Evolutionary conservation across 169 alveolate species (phyloP).

Genomic region (Cryptosporidium ryanae): DNA sequence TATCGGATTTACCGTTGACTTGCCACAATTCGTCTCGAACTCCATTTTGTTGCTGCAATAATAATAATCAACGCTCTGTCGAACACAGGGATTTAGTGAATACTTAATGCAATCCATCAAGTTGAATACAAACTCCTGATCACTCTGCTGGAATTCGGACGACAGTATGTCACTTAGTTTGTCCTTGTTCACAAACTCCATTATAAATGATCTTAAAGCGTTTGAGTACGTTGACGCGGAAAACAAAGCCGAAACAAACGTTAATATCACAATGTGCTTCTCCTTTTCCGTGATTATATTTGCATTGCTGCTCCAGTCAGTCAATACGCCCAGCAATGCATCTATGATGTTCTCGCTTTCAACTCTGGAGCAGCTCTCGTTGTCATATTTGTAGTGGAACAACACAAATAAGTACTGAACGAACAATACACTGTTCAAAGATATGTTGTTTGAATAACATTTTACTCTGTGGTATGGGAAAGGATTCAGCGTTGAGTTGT

Average conservation of each 20-base stretch:
- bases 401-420: constrained; percentile 9
- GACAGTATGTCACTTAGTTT: constrained; percentile 3
- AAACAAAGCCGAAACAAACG: constrained; percentile 14
- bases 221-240: constrained; percentile 16
- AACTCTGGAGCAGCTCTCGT: background rate
- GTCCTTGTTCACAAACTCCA: background rate
- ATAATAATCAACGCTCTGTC: constrained; percentile 16
- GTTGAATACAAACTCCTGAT: constrained; percentile 45
- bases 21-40: background rate
- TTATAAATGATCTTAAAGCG: background rate
- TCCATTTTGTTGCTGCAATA: background rate
- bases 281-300: constrained; percentile 25
- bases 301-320: constrained; percentile 27
- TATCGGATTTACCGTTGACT: background rate
- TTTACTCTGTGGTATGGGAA: constrained; percentile 58
- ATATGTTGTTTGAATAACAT: constrained; percentile 30
- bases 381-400: background rate
- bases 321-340: background rate
- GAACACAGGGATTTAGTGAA: constrained; percentile 15
- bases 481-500: constrained; percentile 1
- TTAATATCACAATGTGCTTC: constrained; percentile 35
- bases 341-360: background rate
- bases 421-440: constrained; percentile 20
- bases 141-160: constrained; percentile 52
- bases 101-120: constrained; percentile 47